phyloP scores from a whole-genome alignment of 768 basidiomycete genomes.

The Galerina marginata region DNA sequence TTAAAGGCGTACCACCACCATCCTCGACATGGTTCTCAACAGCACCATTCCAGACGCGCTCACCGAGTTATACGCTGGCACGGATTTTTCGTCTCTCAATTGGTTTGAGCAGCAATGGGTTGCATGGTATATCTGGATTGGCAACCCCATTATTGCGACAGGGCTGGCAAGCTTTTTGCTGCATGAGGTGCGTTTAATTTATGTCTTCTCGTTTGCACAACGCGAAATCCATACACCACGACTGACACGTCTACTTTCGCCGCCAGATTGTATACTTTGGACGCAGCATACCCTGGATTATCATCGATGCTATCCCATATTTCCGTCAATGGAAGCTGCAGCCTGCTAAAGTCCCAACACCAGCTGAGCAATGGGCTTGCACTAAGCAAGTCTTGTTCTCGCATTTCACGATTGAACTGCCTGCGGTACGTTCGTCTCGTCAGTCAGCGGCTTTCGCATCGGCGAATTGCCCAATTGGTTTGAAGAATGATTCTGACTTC shows the following conservation, averaged over 20 bases:
- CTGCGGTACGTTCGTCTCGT: constrained; percentile 61
- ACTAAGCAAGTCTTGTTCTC: constrained; percentile 93
- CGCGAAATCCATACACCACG: not conserved
- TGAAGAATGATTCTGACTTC: too few relatives aligned
- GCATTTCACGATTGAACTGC: constrained; percentile 95
- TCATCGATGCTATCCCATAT: constrained; percentile 93
- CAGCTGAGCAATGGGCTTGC: constrained; percentile 91
- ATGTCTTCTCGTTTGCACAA: not conserved
- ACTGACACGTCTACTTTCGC: not conserved
- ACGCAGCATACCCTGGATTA: constrained; percentile 92
- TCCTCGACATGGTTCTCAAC: constrained; percentile 47
- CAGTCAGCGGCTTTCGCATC: not conserved
- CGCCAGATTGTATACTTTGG: constrained; percentile 94
- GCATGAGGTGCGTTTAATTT: constrained; percentile 76
- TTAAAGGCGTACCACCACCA: constrained; percentile 9
- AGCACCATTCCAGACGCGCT: constrained; percentile 31
- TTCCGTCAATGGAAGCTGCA: constrained; percentile 96
- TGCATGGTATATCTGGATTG: constrained; percentile 84
- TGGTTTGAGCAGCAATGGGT: constrained; percentile 86
- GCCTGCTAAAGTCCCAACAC: constrained; percentile 79
- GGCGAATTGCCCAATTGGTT: not conserved
- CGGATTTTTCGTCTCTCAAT: constrained; percentile 63
- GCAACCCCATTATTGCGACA: constrained; percentile 90
- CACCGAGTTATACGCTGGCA: constrained; percentile 53
- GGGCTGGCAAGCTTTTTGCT: constrained; percentile 91